Conservation (phyloP, 352 stramenopile genomes). For the Globisporangium canariense region DNA sequence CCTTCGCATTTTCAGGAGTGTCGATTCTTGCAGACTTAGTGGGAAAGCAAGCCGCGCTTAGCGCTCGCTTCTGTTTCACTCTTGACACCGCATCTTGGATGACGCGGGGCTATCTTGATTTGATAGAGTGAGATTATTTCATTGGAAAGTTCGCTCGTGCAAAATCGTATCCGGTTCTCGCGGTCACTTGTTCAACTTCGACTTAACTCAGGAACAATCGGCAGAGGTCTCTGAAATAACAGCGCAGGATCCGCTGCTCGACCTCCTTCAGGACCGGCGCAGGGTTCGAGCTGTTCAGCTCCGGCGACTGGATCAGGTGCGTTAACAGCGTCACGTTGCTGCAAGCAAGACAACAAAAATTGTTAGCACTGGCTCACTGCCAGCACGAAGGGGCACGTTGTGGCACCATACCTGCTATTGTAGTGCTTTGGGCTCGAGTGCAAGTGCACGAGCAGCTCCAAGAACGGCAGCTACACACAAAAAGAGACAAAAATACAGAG, state of each 20-base stretch:
- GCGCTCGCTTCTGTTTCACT: no score
- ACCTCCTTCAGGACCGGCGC: conserved; percentile 57
- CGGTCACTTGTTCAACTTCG: not conserved
- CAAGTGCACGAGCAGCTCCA: conserved; percentile 79
- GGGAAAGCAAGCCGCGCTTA: no score
- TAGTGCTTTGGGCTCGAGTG: conserved; percentile 69
- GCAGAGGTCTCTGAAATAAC: conserved; percentile 78
- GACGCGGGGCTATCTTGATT: no score
- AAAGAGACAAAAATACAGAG: not conserved
- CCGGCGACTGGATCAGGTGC: conserved; percentile 77
- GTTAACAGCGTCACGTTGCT: conserved; percentile 76
- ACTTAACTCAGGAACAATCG: conserved; percentile 41
- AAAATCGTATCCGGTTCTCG: not conserved
- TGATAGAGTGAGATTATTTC: no score
- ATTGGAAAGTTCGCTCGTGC: not conserved
- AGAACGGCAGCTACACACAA: conserved; percentile 53
- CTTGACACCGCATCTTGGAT: no score
- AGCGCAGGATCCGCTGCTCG: conserved; percentile 77
- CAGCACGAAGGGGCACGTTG: not conserved
- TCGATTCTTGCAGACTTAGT: no score
- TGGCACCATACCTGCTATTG: conserved; percentile 48
- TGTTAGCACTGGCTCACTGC: no score
- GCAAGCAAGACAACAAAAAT: not conserved
- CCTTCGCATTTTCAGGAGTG: no score
- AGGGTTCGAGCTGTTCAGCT: conserved; percentile 79